These are phyloP conservation scores for Pontederia paniculata DNA, from an alignment of 176 grass and related monocot genomes.

Conservation along the genomic window DNA sequence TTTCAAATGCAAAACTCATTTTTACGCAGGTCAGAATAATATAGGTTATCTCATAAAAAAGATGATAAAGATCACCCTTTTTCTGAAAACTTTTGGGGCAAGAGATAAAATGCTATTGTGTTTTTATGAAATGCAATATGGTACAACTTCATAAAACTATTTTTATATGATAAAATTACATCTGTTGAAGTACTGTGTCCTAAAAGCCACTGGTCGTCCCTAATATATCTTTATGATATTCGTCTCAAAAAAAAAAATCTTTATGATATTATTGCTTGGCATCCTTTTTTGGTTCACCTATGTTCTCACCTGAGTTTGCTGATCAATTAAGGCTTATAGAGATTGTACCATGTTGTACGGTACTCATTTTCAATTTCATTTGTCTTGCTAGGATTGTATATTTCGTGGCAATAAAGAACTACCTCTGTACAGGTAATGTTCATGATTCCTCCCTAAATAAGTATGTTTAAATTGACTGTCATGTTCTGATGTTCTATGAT, in stretches of 20 bases:
- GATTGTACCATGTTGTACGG: neutral
- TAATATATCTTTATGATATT: neutral
- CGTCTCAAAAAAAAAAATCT: too few species aligned
- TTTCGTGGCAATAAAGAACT: slow-evolving; percentile 79
- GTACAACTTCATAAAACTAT: too few species aligned
- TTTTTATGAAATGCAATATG: too few species aligned
- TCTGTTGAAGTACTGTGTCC: too few species aligned
- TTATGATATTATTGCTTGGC: neutral
- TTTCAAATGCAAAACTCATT: slow-evolving; percentile 89
- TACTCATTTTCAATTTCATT: slow-evolving; percentile 3
- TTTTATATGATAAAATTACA: too few species aligned
- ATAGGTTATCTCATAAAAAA: too few species aligned
- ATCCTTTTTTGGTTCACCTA: too few species aligned
- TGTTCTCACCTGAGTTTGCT: too few species aligned
- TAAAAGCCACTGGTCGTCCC: too few species aligned
- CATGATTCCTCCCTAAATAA: neutral
- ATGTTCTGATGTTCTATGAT: neutral
- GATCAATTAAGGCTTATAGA: neutral
- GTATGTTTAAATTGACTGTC: slow-evolving; percentile 3
- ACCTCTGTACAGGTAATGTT: slow-evolving; percentile 68
- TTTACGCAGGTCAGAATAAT: slow-evolving; percentile 66
- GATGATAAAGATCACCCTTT: too few species aligned
- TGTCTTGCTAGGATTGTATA: slow-evolving; percentile 69
- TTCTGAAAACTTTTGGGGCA: too few species aligned
- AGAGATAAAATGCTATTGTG: too few species aligned